Base-by-base conservation (phyloP, 108 stramenopile species). In the Bacterosira constricta region DNA sequence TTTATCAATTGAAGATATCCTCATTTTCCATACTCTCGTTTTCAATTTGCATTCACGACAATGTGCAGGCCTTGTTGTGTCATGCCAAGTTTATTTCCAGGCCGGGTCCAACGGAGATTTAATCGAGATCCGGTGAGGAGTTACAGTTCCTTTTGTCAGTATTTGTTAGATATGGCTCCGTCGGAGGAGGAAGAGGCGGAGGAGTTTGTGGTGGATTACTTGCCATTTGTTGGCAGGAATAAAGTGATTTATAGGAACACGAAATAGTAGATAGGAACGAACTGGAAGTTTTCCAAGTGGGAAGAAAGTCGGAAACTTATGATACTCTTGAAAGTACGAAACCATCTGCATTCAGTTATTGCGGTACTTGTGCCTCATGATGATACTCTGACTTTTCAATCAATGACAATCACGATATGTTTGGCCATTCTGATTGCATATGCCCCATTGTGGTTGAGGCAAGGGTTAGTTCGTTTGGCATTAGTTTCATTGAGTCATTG, bases 171-270 rank as follows among this genome's bases (percentile, higher is more conserved):
- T 50, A 82, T 82, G 79, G 77, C 86, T 35, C 67, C 76, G 1
- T 47, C 46, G 31, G 44, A 47, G 21, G 67, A 46, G 8, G 49
- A 76, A 20, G 44, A 47, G 21, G 67, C 39, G 8, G 49, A 76
- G 30, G 56, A 59, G 17, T 80, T 86, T 61, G 34, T 66, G 54
- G 75, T 80, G 0, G 84, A 71, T 45, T 55, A 82, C 56, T 63
- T 87, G 53, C 73, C 74, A 13, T 87, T 87, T 67, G 78, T 73
- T 31, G 86, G 86, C 17, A 64, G 86, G 41, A 87, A 87, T 56
- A 83, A 85, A 61, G 84, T 87, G 6, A 77, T 87, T 41, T 87
- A 71, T 39, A 59, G 60, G 25, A 71, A 1, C 17, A 6, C 17
- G 46, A 47, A 18, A 23, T 45, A 17, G 9, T 5, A 47, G 18